A percentile compares a stretch with the other conserved stretches of the same genome.
Evolutionary conservation across 176 grass and related monocot species (phyloP).

Genomic region (Triticum urartu): DNA sequence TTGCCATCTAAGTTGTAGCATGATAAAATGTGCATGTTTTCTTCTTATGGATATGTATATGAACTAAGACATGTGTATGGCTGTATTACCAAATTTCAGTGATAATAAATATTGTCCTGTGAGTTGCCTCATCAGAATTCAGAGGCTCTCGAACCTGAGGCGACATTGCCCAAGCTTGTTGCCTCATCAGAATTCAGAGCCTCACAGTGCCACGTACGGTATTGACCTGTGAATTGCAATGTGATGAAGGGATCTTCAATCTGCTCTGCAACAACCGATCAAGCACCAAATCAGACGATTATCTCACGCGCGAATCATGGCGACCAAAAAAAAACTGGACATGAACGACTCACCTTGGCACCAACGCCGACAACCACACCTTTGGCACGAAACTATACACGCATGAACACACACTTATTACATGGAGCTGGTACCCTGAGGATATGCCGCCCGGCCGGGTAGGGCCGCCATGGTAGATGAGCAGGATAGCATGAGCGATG

Average conservation of each 20-base stretch:
- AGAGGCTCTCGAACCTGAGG: slow-evolving; percentile 40
- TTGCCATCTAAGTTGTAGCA: not conserved
- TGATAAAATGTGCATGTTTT: not conserved
- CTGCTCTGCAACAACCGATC: slow-evolving; percentile 22
- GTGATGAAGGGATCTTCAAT: slow-evolving; percentile 33
- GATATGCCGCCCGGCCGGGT: no score
- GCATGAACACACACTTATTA: no score
- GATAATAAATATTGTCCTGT: not conserved
- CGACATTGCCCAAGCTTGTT: slow-evolving; percentile 43
- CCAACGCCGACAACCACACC: no score
- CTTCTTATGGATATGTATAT: not conserved
- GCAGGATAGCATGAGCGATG: not conserved
- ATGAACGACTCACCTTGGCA: no score
- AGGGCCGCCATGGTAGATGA: not conserved
- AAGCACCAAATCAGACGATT: slow-evolving; percentile 24
- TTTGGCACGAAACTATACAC: no score
- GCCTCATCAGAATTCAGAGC: slow-evolving; percentile 39
- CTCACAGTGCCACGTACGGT: slow-evolving; percentile 42
- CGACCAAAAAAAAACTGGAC: no score
- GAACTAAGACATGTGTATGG: not conserved
- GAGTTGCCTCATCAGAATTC: no score
- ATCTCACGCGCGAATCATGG: no score
- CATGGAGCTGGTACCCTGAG: no score
- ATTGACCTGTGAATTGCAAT: slow-evolving; percentile 57
- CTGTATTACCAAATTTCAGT: not conserved